A percentile compares a stretch with the other conserved stretches of the same genome.
Evolutionary conservation across 345 rosid genomes (phyloP).

Genomic region (Carallia brachiata): DNA sequence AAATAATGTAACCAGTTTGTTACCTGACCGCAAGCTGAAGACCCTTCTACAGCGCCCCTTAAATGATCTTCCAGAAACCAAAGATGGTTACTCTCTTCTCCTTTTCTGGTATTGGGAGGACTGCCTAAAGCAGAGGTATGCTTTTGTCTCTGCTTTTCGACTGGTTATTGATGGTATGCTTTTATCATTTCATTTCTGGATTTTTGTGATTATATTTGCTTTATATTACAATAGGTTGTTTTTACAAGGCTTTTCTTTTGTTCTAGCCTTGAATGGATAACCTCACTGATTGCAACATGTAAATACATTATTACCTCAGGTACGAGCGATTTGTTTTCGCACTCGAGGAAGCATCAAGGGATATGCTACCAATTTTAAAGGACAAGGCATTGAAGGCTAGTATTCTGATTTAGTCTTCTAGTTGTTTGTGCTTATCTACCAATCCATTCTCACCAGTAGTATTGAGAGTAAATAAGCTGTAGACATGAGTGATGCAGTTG

Average conservation of each 20-base stretch:
- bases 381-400: constrained; percentile 86
- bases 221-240: background rate
- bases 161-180: background rate
- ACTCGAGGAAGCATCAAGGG: constrained; percentile 94
- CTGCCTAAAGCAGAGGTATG: constrained; percentile 87
- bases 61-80: constrained; percentile 65
- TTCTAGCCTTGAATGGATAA: background rate
- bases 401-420: background rate
- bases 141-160: background rate
- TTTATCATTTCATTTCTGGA: background rate
- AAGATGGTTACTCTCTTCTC: constrained; percentile 89
- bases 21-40: constrained; percentile 95
- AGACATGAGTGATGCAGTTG: too few species aligned
- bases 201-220: background rate
- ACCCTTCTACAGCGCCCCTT: constrained; percentile 79
- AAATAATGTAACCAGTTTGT: constrained; percentile 43
- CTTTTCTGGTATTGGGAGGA: constrained; percentile 99
- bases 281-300: background rate
- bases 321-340: constrained; percentile 80
- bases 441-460: too few species aligned
- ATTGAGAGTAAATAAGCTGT: too few species aligned
- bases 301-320: constrained; percentile 33
- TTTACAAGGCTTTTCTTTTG: background rate
- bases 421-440: background rate
- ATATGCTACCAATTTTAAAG: constrained; percentile 77